Evolutionary conservation across 305 asterid genomes (phyloP).

Genomic region (Rubia tinctorum): DNA sequence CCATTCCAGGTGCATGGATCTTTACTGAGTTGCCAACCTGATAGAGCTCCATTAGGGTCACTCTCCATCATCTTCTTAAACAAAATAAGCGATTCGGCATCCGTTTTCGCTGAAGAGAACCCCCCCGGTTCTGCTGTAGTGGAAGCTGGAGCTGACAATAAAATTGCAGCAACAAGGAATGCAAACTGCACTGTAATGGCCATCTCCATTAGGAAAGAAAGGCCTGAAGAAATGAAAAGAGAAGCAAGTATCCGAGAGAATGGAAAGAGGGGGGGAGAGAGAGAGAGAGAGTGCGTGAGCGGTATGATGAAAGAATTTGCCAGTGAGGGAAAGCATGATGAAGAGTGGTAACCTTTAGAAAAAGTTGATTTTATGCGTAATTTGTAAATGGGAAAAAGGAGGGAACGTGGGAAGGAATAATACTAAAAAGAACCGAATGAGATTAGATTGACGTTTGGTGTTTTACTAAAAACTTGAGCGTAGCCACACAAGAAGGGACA

Average conservation of each 20-base stretch:
- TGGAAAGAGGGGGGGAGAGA: conserved; percentile 21
- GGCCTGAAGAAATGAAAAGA: conserved; percentile 3
- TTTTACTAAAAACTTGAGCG: not conserved
- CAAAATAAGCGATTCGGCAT: conserved; percentile 51
- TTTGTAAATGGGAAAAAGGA: conserved; percentile 39
- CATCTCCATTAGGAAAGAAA: conserved; percentile 21
- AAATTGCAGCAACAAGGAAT: conserved; percentile 22
- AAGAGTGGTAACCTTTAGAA: conserved; percentile 45
- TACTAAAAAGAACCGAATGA: conserved; percentile 13
- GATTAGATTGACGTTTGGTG: not conserved
- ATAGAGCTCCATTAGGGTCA: conserved; percentile 57
- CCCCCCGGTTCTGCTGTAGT: conserved; percentile 12
- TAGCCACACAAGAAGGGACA: not conserved
- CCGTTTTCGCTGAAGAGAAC: conserved; percentile 42
- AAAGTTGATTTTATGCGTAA: conserved; percentile 35
- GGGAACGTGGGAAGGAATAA: conserved; percentile 39
- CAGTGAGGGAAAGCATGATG: conserved; percentile 33
- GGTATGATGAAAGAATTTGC: conserved; percentile 42
- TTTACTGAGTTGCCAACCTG: conserved; percentile 49
- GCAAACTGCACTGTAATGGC: conserved; percentile 22
- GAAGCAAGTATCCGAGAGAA: conserved; percentile 16
- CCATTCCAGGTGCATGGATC: conserved; percentile 75
- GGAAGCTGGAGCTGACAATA: conserved; percentile 10
- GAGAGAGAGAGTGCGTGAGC: conserved; percentile 20
- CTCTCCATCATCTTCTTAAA: conserved; percentile 72